Evolutionary conservation across 2,329 filamentous ascomycete species (phyloP), one percentile per base, ranked within the genome.

Genomic region (Claviceps lovelessii): DNA sequence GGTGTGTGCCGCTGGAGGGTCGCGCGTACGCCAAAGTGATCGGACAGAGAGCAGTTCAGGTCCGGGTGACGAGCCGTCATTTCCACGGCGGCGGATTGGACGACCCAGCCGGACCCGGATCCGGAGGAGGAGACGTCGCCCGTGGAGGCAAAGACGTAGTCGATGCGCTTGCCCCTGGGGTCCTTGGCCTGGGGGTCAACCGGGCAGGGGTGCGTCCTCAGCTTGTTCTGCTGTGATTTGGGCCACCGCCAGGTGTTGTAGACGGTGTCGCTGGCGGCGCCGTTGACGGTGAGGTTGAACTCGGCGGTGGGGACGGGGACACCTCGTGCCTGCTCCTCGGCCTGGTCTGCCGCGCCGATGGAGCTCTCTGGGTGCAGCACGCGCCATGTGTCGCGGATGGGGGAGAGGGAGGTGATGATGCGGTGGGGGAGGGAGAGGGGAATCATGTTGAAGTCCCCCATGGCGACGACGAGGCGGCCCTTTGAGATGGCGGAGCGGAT

Each of bases 391-490:
- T 98, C 93, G 48, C 78, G 79, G 33, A 95, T 84, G 15, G 85
- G 84, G 10, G 85, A 82, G 64, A 90, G 84, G 4, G 83, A 81
- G 55, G 85, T 87, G 61, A 98, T 84, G 59, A 97, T 76, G 54
- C 83, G 80, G 71, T 97, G 88, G 37, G 87, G 85, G 58, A 95
- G 80, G 31, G 88, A 94, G 45, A 85, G 71, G 0, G 93, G 93
- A n/a, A 89, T 75, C 86, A 95, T 95, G 72, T 97, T 97, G 73
- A 97, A 96, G 72, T 97, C 93, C 31, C 93, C 93, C 54, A 95
- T 73, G 6, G 84, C 90, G 47, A 97, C 74, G 52, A 90, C 90
- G 35, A 97, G 76, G 66, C 91, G 87, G 7, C 90, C 89, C 15
- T 85, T 77, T 61, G 90, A 86, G 1, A 84, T 79, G 48, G 91